A percentile compares a stretch with the other conserved stretches of the same genome.
Conservation (phyloP, 2,329 filamentous ascomycete species). For the Zymoseptoria passerinii region DNA sequence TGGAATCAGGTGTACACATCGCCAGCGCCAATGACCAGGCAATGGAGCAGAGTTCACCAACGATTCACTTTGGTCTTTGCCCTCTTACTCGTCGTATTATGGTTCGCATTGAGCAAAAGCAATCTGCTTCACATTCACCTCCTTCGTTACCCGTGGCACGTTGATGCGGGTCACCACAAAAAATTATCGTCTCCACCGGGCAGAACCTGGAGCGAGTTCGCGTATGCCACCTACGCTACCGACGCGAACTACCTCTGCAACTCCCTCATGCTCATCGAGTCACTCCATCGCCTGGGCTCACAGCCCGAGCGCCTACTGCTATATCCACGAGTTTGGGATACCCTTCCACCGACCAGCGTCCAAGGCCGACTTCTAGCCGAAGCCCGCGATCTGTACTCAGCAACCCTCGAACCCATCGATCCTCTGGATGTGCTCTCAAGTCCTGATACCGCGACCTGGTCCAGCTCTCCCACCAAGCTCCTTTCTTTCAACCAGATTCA, state of each 20-base stretch:
- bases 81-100: background rate
- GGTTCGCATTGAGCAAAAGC: background rate
- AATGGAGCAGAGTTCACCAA: background rate
- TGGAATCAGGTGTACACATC: background rate
- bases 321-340: conserved; percentile 32
- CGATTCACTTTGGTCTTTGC: background rate
- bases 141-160: background rate
- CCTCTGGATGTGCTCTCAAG: conserved; percentile 28
- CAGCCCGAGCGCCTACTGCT: conserved; percentile 38
- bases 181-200: background rate
- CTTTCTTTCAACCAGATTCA: conserved; percentile 58
- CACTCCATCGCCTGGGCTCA: conserved; percentile 33
- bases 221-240: conserved; percentile 38
- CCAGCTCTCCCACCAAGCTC: conserved; percentile 58
- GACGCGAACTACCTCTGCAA: conserved; percentile 37
- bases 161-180: background rate
- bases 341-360: background rate
- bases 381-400: conserved; percentile 42
- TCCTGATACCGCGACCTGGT: conserved; percentile 46
- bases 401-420: conserved; percentile 35
- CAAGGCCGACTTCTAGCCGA: conserved; percentile 39
- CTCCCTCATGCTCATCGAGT: conserved; percentile 37
- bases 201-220: conserved; percentile 30
- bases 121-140: background rate
- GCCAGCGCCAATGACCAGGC: background rate